Conservation (phyloP, 1,139 yeast species). For the Diutina ranongensis region DNA sequence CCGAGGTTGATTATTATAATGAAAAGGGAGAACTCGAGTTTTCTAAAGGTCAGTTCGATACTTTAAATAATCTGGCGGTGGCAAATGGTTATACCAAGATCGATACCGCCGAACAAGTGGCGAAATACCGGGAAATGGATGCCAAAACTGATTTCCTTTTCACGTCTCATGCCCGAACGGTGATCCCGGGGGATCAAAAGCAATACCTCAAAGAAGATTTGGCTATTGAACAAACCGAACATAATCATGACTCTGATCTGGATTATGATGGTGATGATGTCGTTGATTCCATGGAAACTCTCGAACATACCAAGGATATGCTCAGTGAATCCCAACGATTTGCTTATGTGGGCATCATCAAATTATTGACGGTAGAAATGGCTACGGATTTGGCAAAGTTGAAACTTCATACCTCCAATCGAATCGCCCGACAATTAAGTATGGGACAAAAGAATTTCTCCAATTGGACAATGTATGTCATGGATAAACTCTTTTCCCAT, state of each 20-base stretch:
- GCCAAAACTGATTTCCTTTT: constrained; percentile 78
- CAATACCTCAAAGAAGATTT: constrained; percentile 11
- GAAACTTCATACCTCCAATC: constrained; percentile 39
- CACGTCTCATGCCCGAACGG: constrained; percentile 8
- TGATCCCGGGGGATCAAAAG: neutral
- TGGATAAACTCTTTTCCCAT: constrained; percentile 69
- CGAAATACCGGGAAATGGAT: constrained; percentile 61
- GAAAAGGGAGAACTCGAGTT: constrained; percentile 4
- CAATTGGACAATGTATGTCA: constrained; percentile 72
- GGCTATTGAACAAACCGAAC: constrained; percentile 19
- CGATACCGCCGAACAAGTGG: constrained; percentile 80
- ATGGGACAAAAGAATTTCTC: constrained; percentile 72
- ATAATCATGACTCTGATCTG: neutral
- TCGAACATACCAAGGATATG: constrained; percentile 73
- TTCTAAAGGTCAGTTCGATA: neutral
- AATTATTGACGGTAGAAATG: constrained; percentile 67
- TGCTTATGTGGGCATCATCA: constrained; percentile 83
- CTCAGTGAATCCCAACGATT: constrained; percentile 76
- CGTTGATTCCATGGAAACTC: constrained; percentile 44
- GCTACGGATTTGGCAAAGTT: constrained; percentile 64
- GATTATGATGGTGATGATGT: constrained; percentile 14
- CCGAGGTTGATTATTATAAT: constrained; percentile 4
- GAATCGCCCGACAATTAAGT: constrained; percentile 48
- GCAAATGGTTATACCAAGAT: constrained; percentile 73
- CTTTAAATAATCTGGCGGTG: neutral